These are phyloP conservation scores for Colletotrichum brevisporum DNA, from an alignment of 2,329 filamentous ascomycete species.

Conservation along the genomic window DNA sequence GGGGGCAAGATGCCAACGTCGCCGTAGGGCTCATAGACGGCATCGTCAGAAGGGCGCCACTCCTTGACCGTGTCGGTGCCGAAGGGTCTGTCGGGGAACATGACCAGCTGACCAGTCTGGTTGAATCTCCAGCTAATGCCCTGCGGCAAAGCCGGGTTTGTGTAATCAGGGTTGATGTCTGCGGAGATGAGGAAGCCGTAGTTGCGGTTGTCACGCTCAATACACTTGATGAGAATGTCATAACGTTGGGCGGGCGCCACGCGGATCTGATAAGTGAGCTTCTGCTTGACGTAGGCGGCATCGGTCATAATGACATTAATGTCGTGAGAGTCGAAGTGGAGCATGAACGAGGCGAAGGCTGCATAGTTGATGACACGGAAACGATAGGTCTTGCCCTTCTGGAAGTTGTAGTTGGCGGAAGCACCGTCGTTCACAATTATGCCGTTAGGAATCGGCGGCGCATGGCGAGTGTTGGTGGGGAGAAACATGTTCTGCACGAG, in stretches of 20 bases:
- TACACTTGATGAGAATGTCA: slow-evolving; percentile 60
- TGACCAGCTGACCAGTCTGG: slow-evolving; percentile 60
- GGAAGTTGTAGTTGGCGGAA: slow-evolving; percentile 53
- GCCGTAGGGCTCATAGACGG: slow-evolving; percentile 70
- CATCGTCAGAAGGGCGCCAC: slow-evolving; percentile 73
- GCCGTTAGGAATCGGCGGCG: slow-evolving; percentile 57
- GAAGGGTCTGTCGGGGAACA: slow-evolving; percentile 49
- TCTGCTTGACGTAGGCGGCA: slow-evolving; percentile 54
- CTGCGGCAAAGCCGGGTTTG: slow-evolving; percentile 45
- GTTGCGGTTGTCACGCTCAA: slow-evolving; percentile 55
- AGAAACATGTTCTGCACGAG: slow-evolving; percentile 57
- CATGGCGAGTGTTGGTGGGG: slow-evolving; percentile 55
- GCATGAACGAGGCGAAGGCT: slow-evolving; percentile 58
- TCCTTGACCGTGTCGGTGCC: slow-evolving; percentile 49
- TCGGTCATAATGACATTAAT: slow-evolving; percentile 64
- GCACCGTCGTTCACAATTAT: slow-evolving; percentile 61
- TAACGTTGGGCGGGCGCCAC: slow-evolving; percentile 61
- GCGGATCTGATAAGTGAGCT: slow-evolving; percentile 55
- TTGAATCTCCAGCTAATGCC: slow-evolving; percentile 53
- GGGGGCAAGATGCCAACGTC: slow-evolving; percentile 62
- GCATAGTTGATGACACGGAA: slow-evolving; percentile 63
- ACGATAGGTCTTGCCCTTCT: slow-evolving; percentile 61
- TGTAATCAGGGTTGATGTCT: slow-evolving; percentile 60
- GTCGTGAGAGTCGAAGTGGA: slow-evolving; percentile 59
- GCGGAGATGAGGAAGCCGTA: slow-evolving; percentile 60